These are phyloP conservation scores for Suillus ampliporus DNA, from an alignment of 768 basidiomycete species.

Conservation along the genomic window DNA sequence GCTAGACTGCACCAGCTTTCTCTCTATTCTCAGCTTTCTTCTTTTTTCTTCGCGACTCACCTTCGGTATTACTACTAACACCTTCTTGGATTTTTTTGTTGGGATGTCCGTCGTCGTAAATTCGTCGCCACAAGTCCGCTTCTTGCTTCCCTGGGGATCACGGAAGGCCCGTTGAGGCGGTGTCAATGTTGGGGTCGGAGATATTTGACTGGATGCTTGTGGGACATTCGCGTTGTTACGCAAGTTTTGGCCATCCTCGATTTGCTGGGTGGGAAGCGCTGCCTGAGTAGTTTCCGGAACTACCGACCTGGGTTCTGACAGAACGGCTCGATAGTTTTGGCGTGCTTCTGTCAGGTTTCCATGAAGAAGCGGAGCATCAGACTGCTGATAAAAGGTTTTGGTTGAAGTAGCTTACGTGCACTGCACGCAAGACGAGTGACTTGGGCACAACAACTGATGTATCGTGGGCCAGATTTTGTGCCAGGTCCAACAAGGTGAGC, in stretches of 20 bases:
- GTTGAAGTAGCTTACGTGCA: conserved; percentile 60
- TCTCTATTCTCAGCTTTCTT: conserved; percentile 11
- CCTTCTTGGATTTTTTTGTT: no score
- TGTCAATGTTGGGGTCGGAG: neutral
- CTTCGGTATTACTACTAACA: no score
- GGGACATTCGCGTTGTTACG: neutral
- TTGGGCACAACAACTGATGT: conserved; percentile 65
- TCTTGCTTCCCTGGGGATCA: conserved; percentile 9
- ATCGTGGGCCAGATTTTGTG: conserved; percentile 71
- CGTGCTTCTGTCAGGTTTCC: conserved; percentile 65
- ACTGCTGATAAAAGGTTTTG: neutral
- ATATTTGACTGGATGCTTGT: neutral
- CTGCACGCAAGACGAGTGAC: conserved; percentile 74
- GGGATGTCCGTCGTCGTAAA: no score
- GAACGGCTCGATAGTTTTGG: conserved; percentile 76
- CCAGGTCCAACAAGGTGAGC: conserved; percentile 66
- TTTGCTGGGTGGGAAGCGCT: neutral
- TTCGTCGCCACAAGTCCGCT: conserved; percentile 24
- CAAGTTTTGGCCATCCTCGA: neutral
- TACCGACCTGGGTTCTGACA: conserved; percentile 75
- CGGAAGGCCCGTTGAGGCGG: neutral
- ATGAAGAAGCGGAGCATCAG: conserved; percentile 1
- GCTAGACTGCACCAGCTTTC: no score
- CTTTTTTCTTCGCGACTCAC: no score
- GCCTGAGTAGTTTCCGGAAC: conserved; percentile 44